Evolutionary conservation across 164 flowering plant species (phyloP), one percentile per base, ranked within the genome.

Genomic region (Vitis amurensis): DNA sequence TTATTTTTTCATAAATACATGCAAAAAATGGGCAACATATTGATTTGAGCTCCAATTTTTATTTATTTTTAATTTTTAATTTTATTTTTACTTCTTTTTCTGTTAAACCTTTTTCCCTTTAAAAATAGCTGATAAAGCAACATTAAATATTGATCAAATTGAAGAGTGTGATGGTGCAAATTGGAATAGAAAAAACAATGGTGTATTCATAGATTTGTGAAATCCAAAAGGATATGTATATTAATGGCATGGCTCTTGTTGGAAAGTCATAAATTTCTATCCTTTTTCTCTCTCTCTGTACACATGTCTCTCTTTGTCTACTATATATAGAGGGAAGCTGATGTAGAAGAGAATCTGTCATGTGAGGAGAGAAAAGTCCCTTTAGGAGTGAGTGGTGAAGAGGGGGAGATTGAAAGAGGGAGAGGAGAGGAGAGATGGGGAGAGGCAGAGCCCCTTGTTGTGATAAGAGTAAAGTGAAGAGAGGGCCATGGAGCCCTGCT

Each of bases 401-500:
- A 31, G 14, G 59, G 57, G 64, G 48, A 49, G 11, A 53, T n/a
- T 27, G 55, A 13, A 27, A 71, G 68, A 50, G 29, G 64, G 9
- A 9, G 27, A 29, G 37, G 49, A 58, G 51, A 19, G 13, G 48
- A 53, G 17, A 61, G 15, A 84, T 86, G 84, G 89, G 84, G 2
- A 78, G 68, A 71, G 89, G 91, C 14, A 73, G 95, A 55, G 77
- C 85, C 17, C 94, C 97, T 6, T 91, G 97, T 37, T 89, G 97
- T 67, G 97, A 88, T 50, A 91, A 88, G 79, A 76, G 72, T 8
- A 70, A 80, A 37, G 84, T 91, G 80, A 89, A 85, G 81, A 89
- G 76, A 68, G 97, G 97, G 2, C 87, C 97, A 55, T 89, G 97
- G 97, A 88, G 90, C 14, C 87, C 88, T 53, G 79, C 79, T 2